phyloP scores from a whole-genome alignment of 805 yeast genomes.

The Zygotorulaspora chibaensis region DNA sequence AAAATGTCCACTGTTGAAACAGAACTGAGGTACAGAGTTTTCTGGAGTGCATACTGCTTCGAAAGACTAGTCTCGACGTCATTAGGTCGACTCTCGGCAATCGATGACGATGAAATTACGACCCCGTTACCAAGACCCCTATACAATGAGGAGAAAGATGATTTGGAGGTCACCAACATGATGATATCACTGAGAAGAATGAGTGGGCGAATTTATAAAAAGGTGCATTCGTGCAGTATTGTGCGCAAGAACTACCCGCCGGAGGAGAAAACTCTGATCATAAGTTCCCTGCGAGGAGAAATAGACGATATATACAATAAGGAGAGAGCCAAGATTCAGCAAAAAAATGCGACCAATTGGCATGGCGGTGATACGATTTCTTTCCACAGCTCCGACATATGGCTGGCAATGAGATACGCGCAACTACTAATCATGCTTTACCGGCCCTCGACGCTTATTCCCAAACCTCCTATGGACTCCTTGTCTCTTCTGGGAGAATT shows the following conservation, averaged over 20 bases:
- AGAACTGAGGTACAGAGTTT: conserved; percentile 44
- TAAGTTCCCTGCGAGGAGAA: conserved; percentile 35
- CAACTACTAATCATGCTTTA: conserved; percentile 45
- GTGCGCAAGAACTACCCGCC: conserved; percentile 29
- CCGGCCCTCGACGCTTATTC: conserved; percentile 47
- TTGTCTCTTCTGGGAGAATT: conserved; percentile 43
- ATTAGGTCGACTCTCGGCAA: conserved; percentile 46
- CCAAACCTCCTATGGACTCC: conserved; percentile 40
- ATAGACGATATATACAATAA: conserved; percentile 28
- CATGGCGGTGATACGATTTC: conserved; percentile 24
- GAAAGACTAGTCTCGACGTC: conserved; percentile 47
- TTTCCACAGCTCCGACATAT: conserved; percentile 35
- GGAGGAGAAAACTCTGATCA: conserved; percentile 35
- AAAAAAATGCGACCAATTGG: conserved; percentile 16
- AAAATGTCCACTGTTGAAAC: conserved; percentile 34
- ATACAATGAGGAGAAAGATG: conserved; percentile 40
- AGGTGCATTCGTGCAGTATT: conserved; percentile 44
- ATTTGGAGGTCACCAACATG: conserved; percentile 39
- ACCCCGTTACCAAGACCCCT: conserved; percentile 41
- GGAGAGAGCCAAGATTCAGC: conserved; percentile 26
- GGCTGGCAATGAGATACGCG: conserved; percentile 42
- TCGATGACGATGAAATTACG: conserved; percentile 49
- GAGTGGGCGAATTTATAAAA: conserved; percentile 44
- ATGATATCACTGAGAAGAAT: conserved; percentile 43
- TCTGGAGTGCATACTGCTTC: conserved; percentile 48